phyloP scores from a whole-genome alignment of 2,329 filamentous ascomycete species.

The Leptoxyphium fumago region DNA sequence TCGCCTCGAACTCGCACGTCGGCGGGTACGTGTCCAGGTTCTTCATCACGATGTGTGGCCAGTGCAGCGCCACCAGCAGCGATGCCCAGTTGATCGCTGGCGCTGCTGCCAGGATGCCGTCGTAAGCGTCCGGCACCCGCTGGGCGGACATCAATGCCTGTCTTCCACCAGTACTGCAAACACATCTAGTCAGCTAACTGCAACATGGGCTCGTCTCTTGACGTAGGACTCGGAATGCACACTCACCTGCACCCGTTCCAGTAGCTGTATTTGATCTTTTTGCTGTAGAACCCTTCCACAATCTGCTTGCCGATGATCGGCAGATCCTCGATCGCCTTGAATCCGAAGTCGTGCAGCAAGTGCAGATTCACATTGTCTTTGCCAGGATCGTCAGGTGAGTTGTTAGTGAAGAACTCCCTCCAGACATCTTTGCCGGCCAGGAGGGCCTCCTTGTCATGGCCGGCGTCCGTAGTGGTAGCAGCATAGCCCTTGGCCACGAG shows the following conservation, averaged over 20 bases:
- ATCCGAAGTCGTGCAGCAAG: constrained; percentile 21
- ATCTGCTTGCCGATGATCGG: constrained; percentile 19
- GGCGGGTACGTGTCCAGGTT: constrained; percentile 13
- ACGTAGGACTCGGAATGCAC: no score
- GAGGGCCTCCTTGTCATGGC: constrained; percentile 5
- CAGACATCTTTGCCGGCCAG: neutral
- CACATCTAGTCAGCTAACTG: no score
- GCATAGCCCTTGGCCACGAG: constrained; percentile 13
- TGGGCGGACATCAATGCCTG: constrained; percentile 25
- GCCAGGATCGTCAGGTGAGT: constrained; percentile 6
- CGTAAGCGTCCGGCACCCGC: constrained; percentile 22
- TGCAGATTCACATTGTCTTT: constrained; percentile 18
- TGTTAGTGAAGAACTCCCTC: constrained; percentile 11
- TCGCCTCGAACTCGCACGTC: constrained; percentile 22
- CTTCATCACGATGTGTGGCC: constrained; percentile 19
- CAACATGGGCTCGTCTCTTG: no score
- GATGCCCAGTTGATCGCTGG: constrained; percentile 26
- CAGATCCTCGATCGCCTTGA: constrained; percentile 20
- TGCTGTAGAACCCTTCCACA: constrained; percentile 18
- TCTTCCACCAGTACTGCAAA: constrained; percentile 17
- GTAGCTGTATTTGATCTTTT: constrained; percentile 21
- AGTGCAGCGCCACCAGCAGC: constrained; percentile 16
- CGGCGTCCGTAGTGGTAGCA: constrained; percentile 15
- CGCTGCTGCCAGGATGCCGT: constrained; percentile 26
- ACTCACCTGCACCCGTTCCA: constrained; percentile 21